Conservation (phyloP, 768 basidiomycete genomes). For the Russula earlei region DNA sequence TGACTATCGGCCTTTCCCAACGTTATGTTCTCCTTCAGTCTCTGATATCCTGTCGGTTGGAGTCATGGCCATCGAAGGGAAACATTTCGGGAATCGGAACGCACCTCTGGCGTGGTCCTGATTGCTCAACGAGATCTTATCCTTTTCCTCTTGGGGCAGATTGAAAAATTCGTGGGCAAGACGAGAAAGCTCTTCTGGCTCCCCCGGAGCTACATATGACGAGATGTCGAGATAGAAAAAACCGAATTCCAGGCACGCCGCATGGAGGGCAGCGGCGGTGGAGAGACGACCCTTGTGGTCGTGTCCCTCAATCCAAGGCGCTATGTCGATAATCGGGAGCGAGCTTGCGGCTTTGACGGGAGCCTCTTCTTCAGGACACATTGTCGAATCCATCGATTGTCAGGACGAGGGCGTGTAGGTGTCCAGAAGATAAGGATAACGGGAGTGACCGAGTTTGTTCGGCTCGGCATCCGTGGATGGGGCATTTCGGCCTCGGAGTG, state of each 20-base stretch:
- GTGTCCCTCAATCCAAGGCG: slow-evolving; percentile 45
- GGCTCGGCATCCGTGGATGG: too few species aligned
- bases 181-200: slow-evolving; percentile 54
- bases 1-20: slow-evolving; percentile 78
- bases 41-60: slow-evolving; percentile 54
- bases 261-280: slow-evolving; percentile 49
- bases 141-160: slow-evolving; percentile 50
- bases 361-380: background rate
- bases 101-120: slow-evolving; percentile 73
- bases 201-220: slow-evolving; percentile 42
- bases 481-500: background rate
- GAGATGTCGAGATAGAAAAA: slow-evolving; percentile 85
- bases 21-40: slow-evolving; percentile 78
- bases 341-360: slow-evolving; percentile 9
- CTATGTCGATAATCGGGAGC: slow-evolving; percentile 67
- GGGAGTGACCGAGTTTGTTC: background rate
- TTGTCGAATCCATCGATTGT: background rate
- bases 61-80: background rate
- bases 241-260: slow-evolving; percentile 67
- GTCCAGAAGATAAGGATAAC: background rate
- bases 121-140: slow-evolving; percentile 53
- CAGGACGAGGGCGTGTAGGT: too few species aligned
- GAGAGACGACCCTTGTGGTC: slow-evolving; percentile 34
- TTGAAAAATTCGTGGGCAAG: slow-evolving; percentile 68
- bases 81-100: background rate